Base-by-base conservation (phyloP, 140 eudicot genomes). In the Senecio squalidus region DNA sequence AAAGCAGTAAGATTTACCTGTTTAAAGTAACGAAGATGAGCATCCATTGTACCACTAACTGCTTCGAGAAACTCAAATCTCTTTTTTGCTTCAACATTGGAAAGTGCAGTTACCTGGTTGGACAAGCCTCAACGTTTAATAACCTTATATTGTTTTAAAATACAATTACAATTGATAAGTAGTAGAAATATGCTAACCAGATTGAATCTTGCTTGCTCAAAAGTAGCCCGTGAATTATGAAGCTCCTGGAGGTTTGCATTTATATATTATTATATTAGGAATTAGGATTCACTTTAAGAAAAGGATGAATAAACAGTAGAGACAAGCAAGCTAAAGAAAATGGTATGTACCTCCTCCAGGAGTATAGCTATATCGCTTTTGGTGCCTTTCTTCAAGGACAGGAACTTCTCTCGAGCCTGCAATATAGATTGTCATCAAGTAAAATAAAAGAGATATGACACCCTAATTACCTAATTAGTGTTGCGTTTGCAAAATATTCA, bases 61-160 rank as follows among this genome's bases (percentile, higher is more conserved):
- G 98, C 96, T 83, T 91, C 98, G 80, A 91, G 52, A 70, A 91
- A 91, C 76, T 91, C 98, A 74, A 91, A 91, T 84, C 96, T 81
- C 71, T 91, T 91, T 74, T 91, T 91, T 17, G 96, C 98, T 77
- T 91, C 98, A 48, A 91, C 85, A 68, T 83, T 91, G 21, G 98
- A 91, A 60, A 91, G 96, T 9, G 98, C 82, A 52, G 96, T 86
- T 36, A 91, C 91, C 98, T 91, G 80, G 54, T 46, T 26, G 27
- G 31, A 59, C 11, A 28, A 21, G 43, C 64, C 52, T 16, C 18
- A 48, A n/a, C 40, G 47, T 17, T 36, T 38, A 47, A 54, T 60
- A 51, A 46, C 48, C 43, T 30, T 46, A 22, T 40, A 64, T 44
- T 39, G 56, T 41, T 5, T 67, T 21, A 13, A 58, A 28, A 46